Conservation (phyloP, 176 grass and related monocot genomes). For the Themeda triandra region DNA sequence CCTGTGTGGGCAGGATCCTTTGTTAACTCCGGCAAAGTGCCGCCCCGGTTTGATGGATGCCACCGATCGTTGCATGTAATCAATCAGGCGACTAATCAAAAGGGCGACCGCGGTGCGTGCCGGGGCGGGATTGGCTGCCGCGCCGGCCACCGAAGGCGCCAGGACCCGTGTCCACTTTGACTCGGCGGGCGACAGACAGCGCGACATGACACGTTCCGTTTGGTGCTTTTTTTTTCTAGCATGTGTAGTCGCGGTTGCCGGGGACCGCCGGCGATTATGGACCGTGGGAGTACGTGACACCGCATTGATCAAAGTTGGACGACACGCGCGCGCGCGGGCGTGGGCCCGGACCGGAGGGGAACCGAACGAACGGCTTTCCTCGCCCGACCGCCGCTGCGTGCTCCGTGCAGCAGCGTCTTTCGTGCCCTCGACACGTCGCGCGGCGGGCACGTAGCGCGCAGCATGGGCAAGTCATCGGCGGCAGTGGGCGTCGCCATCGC, state of each 20-base stretch:
- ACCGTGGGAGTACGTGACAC: not conserved
- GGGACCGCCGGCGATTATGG: not conserved
- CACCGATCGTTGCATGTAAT: no score
- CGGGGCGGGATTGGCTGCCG: not conserved
- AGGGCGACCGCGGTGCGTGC: not conserved
- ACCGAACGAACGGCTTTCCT: not conserved
- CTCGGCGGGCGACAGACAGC: not conserved
- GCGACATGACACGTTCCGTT: not conserved
- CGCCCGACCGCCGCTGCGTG: no score
- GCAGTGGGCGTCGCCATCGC: no score
- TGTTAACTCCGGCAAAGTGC: not conserved
- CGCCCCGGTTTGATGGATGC: not conserved
- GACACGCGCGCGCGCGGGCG: not conserved
- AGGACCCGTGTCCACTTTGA: conserved; percentile 16
- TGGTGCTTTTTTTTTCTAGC: not conserved
- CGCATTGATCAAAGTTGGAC: not conserved
- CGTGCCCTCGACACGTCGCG: no score
- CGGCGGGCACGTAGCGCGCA: no score
- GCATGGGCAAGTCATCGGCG: no score
- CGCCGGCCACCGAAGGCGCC: not conserved
- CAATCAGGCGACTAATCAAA: no score
- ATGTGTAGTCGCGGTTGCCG: not conserved
- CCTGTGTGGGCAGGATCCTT: no score
- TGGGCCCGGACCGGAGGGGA: not conserved
- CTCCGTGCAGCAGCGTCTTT: no score